These are phyloP conservation scores for Dioszegia hungarica DNA, from an alignment of 768 basidiomycete genomes.

Conservation along the genomic window DNA sequence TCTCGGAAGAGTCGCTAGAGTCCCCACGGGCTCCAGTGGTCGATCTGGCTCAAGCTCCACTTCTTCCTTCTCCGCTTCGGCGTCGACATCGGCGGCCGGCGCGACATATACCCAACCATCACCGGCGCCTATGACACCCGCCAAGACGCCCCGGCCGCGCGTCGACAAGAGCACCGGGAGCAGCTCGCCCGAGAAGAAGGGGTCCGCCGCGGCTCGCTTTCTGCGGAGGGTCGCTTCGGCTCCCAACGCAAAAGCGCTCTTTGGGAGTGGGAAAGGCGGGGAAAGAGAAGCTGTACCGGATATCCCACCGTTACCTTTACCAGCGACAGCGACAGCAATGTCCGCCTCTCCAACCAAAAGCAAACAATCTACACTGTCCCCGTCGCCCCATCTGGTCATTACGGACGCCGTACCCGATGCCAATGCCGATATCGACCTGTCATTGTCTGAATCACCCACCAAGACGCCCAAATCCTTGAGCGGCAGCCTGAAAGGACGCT, in stretches of 20 bases:
- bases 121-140: slow-evolving; percentile 36
- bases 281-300: slow-evolving; percentile 54
- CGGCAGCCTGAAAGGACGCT: neutral
- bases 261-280: slow-evolving; percentile 47
- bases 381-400: neutral
- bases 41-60: slow-evolving; percentile 24
- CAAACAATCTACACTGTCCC: slow-evolving; percentile 55
- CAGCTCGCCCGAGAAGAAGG: slow-evolving; percentile 16
- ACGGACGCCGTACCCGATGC: neutral
- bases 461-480: neutral
- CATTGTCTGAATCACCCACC: no score
- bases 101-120: slow-evolving; percentile 14
- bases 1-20: neutral
- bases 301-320: slow-evolving; percentile 54
- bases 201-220: slow-evolving; percentile 66
- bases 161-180: slow-evolving; percentile 1
- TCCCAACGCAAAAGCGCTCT: slow-evolving; percentile 89
- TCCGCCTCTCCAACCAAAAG: no score
- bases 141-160: slow-evolving; percentile 2
- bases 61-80: slow-evolving; percentile 14
- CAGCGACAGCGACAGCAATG: no score
- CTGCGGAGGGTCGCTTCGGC: slow-evolving; percentile 93
- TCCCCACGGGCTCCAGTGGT: slow-evolving; percentile 9
- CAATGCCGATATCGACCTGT: no score
- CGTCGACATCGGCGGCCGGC: neutral